Evolutionary conservation across 2,329 filamentous ascomycete genomes (phyloP).

Genomic region (Epichloe scottii): DNA sequence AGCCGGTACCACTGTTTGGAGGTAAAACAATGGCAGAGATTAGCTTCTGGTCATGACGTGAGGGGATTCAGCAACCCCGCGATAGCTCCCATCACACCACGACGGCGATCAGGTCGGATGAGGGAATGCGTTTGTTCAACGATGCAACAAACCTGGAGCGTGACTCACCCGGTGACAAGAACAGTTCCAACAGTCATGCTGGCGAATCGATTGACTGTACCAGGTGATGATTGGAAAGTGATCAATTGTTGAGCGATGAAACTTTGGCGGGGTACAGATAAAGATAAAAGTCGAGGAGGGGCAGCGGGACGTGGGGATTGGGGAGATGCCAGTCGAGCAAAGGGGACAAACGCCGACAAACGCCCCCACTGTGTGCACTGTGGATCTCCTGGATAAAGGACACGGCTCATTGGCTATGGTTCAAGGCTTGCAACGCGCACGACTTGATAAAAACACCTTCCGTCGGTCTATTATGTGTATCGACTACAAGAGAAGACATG

Average conservation of each 20-base stretch:
- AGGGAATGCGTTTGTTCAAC: background rate
- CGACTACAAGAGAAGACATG: too few relatives aligned
- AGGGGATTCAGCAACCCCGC: background rate
- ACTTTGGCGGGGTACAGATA: conserved; percentile 7
- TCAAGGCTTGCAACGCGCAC: too few relatives aligned
- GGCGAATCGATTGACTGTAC: conserved; percentile 1
- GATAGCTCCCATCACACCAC: background rate
- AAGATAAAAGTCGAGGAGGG: conserved; percentile 2
- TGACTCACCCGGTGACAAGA: conserved; percentile 71
- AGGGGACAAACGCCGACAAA: too few relatives aligned
- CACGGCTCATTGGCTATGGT: too few relatives aligned
- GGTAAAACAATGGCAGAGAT: conserved; percentile 9
- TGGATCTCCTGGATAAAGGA: too few relatives aligned
- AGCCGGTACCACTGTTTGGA: conserved; percentile 73
- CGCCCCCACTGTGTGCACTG: too few relatives aligned
- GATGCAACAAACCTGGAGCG: background rate
- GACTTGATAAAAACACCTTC: too few relatives aligned
- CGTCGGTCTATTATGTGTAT: too few relatives aligned
- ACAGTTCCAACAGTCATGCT: conserved; percentile 76
- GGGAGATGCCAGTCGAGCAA: background rate
- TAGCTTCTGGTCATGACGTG: conserved; percentile 6
- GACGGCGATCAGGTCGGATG: background rate
- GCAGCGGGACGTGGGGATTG: background rate
- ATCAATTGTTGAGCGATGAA: conserved; percentile 8
- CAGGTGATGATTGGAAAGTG: background rate